Evolutionary conservation across 192 early-diverging fungal genomes (phyloP).

Genomic region (Entophlyctis luteolus): DNA sequence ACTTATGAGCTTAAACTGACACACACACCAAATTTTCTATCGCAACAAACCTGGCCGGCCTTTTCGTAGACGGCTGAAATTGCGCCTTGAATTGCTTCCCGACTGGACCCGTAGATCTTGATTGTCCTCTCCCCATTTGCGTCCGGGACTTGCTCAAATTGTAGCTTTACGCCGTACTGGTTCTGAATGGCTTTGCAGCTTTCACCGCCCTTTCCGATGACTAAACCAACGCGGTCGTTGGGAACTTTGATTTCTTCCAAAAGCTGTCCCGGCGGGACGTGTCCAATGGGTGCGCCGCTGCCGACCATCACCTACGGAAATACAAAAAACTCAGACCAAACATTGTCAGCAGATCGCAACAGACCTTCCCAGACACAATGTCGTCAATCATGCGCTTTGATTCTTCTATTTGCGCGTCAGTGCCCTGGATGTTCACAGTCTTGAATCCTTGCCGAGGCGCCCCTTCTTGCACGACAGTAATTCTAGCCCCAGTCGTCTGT

Average conservation of each 20-base stretch:
- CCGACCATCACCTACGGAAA: constrained; percentile 3
- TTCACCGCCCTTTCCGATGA: constrained; percentile 72
- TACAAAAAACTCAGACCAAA: no score
- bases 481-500: constrained; percentile 63
- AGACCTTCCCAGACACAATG: constrained; percentile 4
- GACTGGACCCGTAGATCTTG: constrained; percentile 20
- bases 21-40: no score
- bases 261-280: neutral
- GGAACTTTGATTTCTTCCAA: constrained; percentile 12
- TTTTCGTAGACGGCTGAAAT: constrained; percentile 11
- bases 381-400: constrained; percentile 43
- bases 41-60: neutral
- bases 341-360: constrained; percentile 9
- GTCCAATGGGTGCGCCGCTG: neutral
- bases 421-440: constrained; percentile 43
- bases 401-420: constrained; percentile 32
- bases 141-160: constrained; percentile 52
- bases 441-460: constrained; percentile 30
- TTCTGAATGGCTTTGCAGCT: constrained; percentile 75
- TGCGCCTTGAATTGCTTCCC: neutral
- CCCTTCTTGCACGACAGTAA: constrained; percentile 58
- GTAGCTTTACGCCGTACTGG: constrained; percentile 67
- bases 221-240: constrained; percentile 65
- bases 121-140: constrained; percentile 35
- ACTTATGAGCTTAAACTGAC: no score